Evolutionary conservation across 225 moss, liverwort and hornwort genomes (phyloP).

Genomic region (Polytrichum formosum): DNA sequence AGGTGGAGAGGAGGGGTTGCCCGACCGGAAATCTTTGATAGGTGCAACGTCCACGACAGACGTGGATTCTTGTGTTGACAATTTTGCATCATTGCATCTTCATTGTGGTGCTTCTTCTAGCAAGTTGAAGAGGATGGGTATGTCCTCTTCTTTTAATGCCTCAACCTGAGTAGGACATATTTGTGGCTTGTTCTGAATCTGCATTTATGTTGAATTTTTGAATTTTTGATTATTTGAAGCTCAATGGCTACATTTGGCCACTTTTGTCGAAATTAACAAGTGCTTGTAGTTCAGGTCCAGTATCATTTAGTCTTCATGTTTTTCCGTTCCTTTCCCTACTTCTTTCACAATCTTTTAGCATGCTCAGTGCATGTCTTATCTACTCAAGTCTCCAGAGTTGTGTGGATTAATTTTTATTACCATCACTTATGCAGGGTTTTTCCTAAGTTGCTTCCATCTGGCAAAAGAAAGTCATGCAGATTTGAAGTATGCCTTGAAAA

Average conservation of each 20-base stretch:
- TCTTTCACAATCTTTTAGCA: neutral
- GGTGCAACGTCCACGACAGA: no score
- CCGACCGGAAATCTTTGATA: no score
- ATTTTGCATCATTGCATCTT: constrained; percentile 18
- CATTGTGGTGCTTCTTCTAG: constrained; percentile 15
- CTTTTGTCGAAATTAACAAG: no score
- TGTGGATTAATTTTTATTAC: neutral
- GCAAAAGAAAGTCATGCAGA: constrained; percentile 10
- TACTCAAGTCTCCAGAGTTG: neutral
- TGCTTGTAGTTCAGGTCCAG: no score
- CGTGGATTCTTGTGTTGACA: neutral
- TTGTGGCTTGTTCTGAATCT: neutral
- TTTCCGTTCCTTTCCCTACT: neutral
- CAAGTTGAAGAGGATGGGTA: constrained; percentile 24
- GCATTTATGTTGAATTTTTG: neutral
- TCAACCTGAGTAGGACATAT: neutral
- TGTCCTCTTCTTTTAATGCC: neutral
- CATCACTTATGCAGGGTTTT: neutral
- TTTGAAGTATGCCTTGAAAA: constrained; percentile 76
- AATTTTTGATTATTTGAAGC: no score
- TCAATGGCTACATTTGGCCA: neutral
- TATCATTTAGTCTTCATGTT: no score
- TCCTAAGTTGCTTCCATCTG: constrained; percentile 34
- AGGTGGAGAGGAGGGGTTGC: no score
- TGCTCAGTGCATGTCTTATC: neutral